phyloP scores from a whole-genome alignment of 2,329 filamentous ascomycete species.

The Fusarium sarcochroum region DNA sequence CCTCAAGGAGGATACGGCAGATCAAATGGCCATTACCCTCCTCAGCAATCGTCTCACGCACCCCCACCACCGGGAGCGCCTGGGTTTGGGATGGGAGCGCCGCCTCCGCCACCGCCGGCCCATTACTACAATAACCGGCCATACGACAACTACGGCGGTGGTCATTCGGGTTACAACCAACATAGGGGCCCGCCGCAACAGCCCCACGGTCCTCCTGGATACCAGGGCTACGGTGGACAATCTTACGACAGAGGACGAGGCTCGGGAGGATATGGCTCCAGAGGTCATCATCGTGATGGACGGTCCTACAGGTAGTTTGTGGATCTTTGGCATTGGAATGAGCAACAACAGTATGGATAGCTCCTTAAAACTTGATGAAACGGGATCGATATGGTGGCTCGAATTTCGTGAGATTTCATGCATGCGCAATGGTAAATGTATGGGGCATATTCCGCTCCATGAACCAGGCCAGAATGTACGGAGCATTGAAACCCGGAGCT shows the following conservation, averaged over 20 bases:
- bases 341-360: not conserved
- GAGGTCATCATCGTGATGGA: conserved; percentile 40
- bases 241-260: conserved; percentile 38
- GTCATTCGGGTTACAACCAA: conserved; percentile 41
- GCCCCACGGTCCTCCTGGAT: conserved; percentile 28
- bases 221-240: conserved; percentile 41
- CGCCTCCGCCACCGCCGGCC: conserved; percentile 51
- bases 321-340: not conserved
- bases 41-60: conserved; percentile 31
- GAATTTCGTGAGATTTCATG: not conserved
- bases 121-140: conserved; percentile 43
- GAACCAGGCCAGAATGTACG: not conserved
- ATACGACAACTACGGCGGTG: conserved; percentile 32
- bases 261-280: conserved; percentile 36
- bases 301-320: conserved; percentile 43
- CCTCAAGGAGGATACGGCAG: conserved; percentile 43
- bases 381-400: not conserved
- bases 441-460: not conserved
- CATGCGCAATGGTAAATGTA: not conserved
- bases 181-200: conserved; percentile 37
- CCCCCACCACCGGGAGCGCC: conserved; percentile 53
- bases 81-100: conserved; percentile 54
- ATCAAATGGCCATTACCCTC: conserved; percentile 30
- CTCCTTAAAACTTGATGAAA: not conserved
- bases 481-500: not conserved